Percentiles rank a stretch among this genome's conserved stretches.
phyloP scores from a whole-genome alignment of 805 yeast species.

The Saturnispora silvae region DNA sequence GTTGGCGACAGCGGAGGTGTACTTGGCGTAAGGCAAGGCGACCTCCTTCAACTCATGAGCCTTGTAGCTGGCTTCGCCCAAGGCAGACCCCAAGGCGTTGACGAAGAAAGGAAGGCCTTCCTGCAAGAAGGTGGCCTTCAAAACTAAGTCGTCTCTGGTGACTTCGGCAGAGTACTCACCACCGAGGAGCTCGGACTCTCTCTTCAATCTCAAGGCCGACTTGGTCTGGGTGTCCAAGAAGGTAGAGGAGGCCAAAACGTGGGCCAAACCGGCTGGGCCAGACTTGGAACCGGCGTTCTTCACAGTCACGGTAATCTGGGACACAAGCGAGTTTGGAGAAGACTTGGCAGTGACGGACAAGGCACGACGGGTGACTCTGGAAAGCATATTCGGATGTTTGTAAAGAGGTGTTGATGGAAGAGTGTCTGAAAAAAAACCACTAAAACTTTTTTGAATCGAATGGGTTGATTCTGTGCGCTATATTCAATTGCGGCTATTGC shows the following conservation, averaged over 20 bases:
- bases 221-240: conserved; percentile 74
- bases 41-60: conserved; percentile 77
- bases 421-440: not conserved
- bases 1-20: conserved; percentile 47
- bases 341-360: conserved; percentile 30
- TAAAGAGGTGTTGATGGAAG: not conserved
- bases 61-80: conserved; percentile 62
- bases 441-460: not conserved
- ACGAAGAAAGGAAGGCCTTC: conserved; percentile 89
- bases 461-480: not conserved
- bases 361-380: conserved; percentile 34
- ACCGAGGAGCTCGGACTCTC: conserved; percentile 92
- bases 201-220: conserved; percentile 84
- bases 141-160: conserved; percentile 75
- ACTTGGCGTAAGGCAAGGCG: conserved; percentile 66
- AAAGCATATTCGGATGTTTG: conserved; percentile 17
- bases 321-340: conserved; percentile 50
- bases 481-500: too few species aligned
- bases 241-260: conserved; percentile 71
- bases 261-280: conserved; percentile 71
- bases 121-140: conserved; percentile 73
- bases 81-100: conserved; percentile 66
- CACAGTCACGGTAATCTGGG: conserved; percentile 70
- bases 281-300: conserved; percentile 76
- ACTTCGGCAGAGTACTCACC: conserved; percentile 62